Evolutionary conservation across 164 flowering plant species (phyloP), one percentile per base, ranked within the genome.

Genomic region (Houttuynia cordata): DNA sequence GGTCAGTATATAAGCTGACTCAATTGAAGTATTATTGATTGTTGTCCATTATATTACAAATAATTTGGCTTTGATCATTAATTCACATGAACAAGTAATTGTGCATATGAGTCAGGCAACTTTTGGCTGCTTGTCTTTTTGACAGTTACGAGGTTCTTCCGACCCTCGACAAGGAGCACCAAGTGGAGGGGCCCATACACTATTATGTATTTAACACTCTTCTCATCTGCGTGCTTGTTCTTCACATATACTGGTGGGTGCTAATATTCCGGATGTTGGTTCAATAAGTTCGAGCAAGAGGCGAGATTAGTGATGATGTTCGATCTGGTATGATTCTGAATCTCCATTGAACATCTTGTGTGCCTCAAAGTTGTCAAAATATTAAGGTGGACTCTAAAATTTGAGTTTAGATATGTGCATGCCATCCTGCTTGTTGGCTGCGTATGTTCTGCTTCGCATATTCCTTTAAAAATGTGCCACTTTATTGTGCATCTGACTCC

Each of bases 171-270:
- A 79, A 75, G 77, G 81, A 80, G 59, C 83, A 86, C 65, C 64
- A 55, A 21, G 69, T 74, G 60, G 85, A 82, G 13, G 97, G 97
- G 61, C 87, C 99, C 60, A 74, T 93, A 20, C 86, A 80, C 64
- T 93, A 90, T 69, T 93, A 88, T 64, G 45, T 80, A 61, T 88
- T 93, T 80, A 93, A 93, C 62, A 68, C 83, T 40, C 93, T 93
- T 51, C 87, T 90, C 20, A 78, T 62, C 67, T 85, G 85, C 79
- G 75, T 91, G 79, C 88, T 93, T 60, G 86, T 88, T 71, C 83
- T 93, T 67, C 86, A 90, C 55, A 77, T 93, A 65, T 93, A 86
- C 63, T 91, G 99, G 99, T 88, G 89, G 91, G 77, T 83, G 60
- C 64, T 93, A 71, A 93, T 93, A 58, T 80, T 61, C 50, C 80